Evolutionary conservation across 2,329 filamentous ascomycete genomes (phyloP).

Genomic region (Stagonosporopsis vannaccii): DNA sequence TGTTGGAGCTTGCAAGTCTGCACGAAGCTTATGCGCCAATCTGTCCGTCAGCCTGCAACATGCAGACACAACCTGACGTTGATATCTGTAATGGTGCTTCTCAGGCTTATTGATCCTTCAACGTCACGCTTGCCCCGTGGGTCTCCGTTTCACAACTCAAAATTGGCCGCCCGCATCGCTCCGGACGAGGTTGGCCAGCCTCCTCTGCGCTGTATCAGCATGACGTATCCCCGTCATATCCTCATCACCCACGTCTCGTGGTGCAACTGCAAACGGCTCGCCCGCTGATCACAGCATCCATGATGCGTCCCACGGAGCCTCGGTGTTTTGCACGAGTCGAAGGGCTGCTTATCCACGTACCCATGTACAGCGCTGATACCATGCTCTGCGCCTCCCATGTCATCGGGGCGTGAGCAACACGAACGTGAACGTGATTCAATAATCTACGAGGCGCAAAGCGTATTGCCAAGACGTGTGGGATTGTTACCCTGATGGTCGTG

Average conservation of each 20-base stretch:
- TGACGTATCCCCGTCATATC: conserved; percentile 12
- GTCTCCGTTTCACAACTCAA: conserved; percentile 4
- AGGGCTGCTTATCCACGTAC: conserved; percentile 2
- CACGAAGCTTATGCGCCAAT: conserved; percentile 10
- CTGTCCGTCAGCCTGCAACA: conserved; percentile 5
- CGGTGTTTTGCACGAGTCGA: not conserved
- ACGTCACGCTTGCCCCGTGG: conserved; percentile 5
- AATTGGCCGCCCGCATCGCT: not conserved
- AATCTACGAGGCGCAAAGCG: conserved; percentile 1
- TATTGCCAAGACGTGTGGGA: conserved; percentile 16
- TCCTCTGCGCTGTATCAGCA: conserved; percentile 6
- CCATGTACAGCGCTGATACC: conserved; percentile 6
- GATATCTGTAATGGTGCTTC: not conserved
- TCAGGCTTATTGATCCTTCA: conserved; percentile 1
- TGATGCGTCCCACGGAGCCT: conserved; percentile 1
- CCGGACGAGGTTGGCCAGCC: conserved; percentile 8
- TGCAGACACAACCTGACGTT: conserved; percentile 1
- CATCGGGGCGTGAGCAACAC: conserved; percentile 14
- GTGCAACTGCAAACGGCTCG: conserved; percentile 12
- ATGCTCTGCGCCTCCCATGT: conserved; percentile 16
- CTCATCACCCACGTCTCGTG: not conserved
- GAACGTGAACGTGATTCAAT: conserved; percentile 12
- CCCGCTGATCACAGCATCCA: conserved; percentile 3
- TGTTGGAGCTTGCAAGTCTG: not conserved
- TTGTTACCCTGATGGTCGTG: not conserved